Evolutionary conservation across 179 eudicot species (phyloP).

Genomic region (Nepenthes alata): DNA sequence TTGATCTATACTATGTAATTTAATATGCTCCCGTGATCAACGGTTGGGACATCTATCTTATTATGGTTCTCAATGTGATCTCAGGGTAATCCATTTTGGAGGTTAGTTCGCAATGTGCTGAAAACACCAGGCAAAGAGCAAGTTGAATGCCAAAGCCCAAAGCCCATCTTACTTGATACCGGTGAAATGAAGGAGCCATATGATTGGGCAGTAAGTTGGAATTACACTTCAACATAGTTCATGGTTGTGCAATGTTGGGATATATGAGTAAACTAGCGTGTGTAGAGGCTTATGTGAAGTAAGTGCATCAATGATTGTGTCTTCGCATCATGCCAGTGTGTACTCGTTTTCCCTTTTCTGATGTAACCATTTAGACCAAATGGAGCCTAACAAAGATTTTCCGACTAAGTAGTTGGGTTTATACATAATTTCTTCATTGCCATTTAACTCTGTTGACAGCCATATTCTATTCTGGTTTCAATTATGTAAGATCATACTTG

Average conservation of each 20-base stretch:
- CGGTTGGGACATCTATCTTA: not conserved
- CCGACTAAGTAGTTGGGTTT: no score
- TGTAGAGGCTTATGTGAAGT: no score
- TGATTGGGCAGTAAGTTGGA: constrained; percentile 92
- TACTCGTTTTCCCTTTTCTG: no score
- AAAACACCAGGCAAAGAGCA: constrained; percentile 72
- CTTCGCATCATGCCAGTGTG: no score
- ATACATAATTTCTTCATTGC: no score
- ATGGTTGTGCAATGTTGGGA: not conserved
- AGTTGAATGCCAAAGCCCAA: constrained; percentile 69
- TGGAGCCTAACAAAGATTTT: no score
- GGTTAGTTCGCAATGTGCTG: constrained; percentile 56
- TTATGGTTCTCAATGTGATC: constrained; percentile 2
- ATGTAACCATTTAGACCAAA: no score
- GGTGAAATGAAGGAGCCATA: constrained; percentile 93
- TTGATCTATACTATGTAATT: not conserved
- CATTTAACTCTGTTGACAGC: no score
- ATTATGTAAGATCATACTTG: no score
- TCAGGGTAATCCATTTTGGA: constrained; percentile 95
- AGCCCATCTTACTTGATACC: constrained; percentile 88
- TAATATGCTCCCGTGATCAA: not conserved
- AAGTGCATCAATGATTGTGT: no score
- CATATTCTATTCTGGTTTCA: no score
- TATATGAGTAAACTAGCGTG: not conserved
- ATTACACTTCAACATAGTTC: not conserved